These are phyloP conservation scores for Climacium dendroides DNA, from an alignment of 225 moss, liverwort and hornwort genomes.

Conservation along the genomic window DNA sequence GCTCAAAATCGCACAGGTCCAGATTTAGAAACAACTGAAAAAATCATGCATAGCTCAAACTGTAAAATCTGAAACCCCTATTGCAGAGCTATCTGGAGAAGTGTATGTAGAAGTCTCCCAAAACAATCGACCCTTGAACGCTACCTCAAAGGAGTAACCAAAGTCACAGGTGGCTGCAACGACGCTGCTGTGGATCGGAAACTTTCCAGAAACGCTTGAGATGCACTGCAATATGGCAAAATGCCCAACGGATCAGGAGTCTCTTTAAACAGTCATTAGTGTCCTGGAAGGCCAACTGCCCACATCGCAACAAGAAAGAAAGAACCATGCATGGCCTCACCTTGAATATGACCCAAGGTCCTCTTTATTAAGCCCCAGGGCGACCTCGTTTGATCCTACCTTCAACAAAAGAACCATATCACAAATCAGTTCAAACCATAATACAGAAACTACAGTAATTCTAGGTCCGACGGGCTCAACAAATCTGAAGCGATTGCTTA, in stretches of 20 bases:
- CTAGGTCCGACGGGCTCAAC: neutral
- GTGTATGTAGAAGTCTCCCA: neutral
- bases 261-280: neutral
- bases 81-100: neutral
- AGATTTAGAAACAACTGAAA: neutral
- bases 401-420: conserved; percentile 4
- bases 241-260: neutral
- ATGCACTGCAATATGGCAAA: conserved; percentile 25
- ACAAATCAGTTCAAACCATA: neutral
- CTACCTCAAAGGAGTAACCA: conserved; percentile 52
- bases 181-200: conserved; percentile 42
- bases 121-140: neutral
- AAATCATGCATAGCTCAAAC: neutral
- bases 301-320: neutral
- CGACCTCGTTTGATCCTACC: conserved; percentile 43
- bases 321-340: neutral
- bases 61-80: neutral
- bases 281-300: neutral
- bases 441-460: neutral
- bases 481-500: neutral
- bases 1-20: neutral
- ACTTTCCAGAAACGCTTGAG: conserved; percentile 41
- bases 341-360: conserved; percentile 67
- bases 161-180: conserved; percentile 42
- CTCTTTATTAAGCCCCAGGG: conserved; percentile 50